phyloP scores from a whole-genome alignment of 2,329 filamentous ascomycete genomes.

The Aspergillus ibericus region DNA sequence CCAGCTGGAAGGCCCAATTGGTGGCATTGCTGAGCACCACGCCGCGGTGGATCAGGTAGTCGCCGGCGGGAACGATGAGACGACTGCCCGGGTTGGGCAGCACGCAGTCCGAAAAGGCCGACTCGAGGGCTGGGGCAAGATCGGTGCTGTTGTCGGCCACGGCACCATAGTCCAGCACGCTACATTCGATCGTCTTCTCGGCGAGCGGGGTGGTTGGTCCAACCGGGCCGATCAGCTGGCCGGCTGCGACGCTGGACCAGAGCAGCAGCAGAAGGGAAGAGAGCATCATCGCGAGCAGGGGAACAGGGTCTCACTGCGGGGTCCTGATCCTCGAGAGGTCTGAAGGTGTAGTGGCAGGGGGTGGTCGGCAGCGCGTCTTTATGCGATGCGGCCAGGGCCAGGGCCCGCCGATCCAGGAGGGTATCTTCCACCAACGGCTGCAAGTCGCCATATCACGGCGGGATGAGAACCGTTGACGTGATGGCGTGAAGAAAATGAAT shows the following conservation, averaged over 20 bases:
- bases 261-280: neutral
- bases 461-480: too few relatives aligned
- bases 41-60: constrained; percentile 28
- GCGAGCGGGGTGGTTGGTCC: constrained; percentile 30
- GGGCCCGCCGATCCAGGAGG: too few relatives aligned
- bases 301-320: neutral
- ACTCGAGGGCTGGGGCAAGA: constrained; percentile 28
- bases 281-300: neutral
- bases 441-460: too few relatives aligned
- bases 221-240: constrained; percentile 24
- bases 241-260: neutral
- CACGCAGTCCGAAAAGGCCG: constrained; percentile 29
- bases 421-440: too few relatives aligned
- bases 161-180: constrained; percentile 34
- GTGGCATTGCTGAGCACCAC: constrained; percentile 32
- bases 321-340: neutral
- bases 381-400: too few relatives aligned
- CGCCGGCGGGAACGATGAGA: constrained; percentile 28
- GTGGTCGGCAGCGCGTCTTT: neutral
- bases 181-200: constrained; percentile 31
- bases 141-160: constrained; percentile 34
- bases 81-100: constrained; percentile 22
- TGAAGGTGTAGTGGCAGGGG: neutral
- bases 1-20: constrained; percentile 36
- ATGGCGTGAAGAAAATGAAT: too few relatives aligned